These are phyloP conservation scores for Mycena capillaripes DNA, from an alignment of 768 basidiomycete species.

Conservation along the genomic window DNA sequence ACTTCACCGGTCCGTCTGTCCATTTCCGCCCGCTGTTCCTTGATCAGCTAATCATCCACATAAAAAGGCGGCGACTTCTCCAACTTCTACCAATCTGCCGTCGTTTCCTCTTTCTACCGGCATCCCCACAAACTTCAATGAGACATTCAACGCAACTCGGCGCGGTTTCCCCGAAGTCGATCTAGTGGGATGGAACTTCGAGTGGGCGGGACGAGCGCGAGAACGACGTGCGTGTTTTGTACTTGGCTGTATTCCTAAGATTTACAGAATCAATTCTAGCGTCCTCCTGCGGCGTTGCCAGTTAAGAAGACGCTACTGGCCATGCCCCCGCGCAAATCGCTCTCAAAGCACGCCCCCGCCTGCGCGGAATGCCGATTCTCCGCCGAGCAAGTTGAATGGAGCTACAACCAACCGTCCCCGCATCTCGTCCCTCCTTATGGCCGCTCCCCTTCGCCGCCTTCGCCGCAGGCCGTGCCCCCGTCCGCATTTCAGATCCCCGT, in stretches of 20 bases:
- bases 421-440: constrained; percentile 47
- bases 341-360: constrained; percentile 41
- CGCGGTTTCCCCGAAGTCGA: too few species aligned
- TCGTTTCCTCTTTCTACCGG: too few species aligned
- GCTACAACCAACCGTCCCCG: constrained; percentile 45
- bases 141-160: too few species aligned
- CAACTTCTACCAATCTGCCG: too few species aligned
- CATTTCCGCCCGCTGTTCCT: too few species aligned
- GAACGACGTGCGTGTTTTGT: constrained; percentile 44
- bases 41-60: too few species aligned
- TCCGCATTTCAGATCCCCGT: too few species aligned
- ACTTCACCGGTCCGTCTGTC: too few species aligned
- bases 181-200: too few species aligned
- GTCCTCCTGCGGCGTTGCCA: constrained; percentile 58
- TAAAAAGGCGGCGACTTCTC: too few species aligned
- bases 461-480: constrained; percentile 20
- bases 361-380: constrained; percentile 37
- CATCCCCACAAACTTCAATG: too few species aligned
- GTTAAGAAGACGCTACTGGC: constrained; percentile 63
- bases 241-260: background rate
- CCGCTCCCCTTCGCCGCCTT: constrained; percentile 40
- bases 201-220: too few species aligned
- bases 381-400: constrained; percentile 55
- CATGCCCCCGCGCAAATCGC: constrained; percentile 65
- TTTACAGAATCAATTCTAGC: constrained; percentile 21